Base-by-base conservation (phyloP, 352 stramenopile genomes). In the Globisporangium barbulae region DNA sequence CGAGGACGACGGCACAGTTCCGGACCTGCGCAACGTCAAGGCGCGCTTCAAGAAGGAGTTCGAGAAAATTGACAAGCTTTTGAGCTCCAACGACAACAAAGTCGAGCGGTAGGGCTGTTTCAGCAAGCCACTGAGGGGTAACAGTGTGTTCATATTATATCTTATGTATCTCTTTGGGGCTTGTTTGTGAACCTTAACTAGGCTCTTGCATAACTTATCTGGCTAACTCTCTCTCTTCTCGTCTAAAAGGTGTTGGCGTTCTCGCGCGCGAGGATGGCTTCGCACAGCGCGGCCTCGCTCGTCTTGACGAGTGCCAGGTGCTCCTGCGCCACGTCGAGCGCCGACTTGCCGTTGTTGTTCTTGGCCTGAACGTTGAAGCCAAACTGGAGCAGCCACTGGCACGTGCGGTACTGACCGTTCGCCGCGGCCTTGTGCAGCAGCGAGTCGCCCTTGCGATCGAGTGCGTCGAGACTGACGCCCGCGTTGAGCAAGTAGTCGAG, bases 31-130 rank as follows among this genome's bases (percentile, higher is more conserved):
- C 44, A 91, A 88, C 59, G 73, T 83, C 33, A 94, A 94, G 61
- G 80, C 73, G 37, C 77, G 81, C 19, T 87, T 90, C 67, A 86
- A 82, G 61, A 83, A 80, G 41, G 85, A 94, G 63, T 89, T 87
- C n/a, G 83, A 93, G 22, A 94, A 93, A 65, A 90, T 93, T 64
- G 83, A 94, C 66, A 94, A 94, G 63, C 81, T 94, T 37, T 66
- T 94, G 35, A 91, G 75, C 56, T 81, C 80, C 48, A 91, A 89
- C 64, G 85, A 94, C 69, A 93, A 86, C 73, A 89, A 91, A 39
- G 73, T 86, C 60, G 82, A 91, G 42, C 74, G 80, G 68, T 91
- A 72, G 58, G 48, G 31, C 3, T 17, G 33, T n/a, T 8, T 19
- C 28, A 5, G 30, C 7, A 42, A 17, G 21, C 5, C 8, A 12